phyloP scores from a whole-genome alignment of 2,329 filamentous ascomycete species.

The Aspergillus sp. region DNA sequence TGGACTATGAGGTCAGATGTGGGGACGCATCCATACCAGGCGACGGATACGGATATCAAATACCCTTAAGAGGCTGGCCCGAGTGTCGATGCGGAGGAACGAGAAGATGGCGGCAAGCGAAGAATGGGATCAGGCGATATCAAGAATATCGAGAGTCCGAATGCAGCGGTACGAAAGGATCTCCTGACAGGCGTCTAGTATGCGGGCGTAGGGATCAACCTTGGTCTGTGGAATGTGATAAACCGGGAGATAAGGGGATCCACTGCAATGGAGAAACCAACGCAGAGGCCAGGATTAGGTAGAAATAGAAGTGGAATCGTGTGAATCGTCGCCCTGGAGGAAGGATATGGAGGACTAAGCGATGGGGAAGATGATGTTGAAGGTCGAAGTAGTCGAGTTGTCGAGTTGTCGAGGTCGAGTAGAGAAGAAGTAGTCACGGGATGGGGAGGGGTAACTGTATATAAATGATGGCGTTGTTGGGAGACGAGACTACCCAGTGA shows the following conservation, averaged over 20 bases:
- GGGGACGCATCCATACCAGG: background rate
- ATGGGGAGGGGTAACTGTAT: slow-evolving; percentile 6
- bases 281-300: background rate
- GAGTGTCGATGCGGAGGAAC: background rate
- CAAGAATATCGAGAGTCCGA: too few relatives aligned
- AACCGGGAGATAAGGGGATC: background rate
- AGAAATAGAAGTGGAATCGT: slow-evolving; percentile 5
- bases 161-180: too few relatives aligned
- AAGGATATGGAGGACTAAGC: slow-evolving; percentile 1
- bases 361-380: slow-evolving; percentile 3
- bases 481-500: too few relatives aligned
- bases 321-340: background rate
- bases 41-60: background rate
- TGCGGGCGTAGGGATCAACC: too few relatives aligned
- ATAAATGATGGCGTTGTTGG: too few relatives aligned
- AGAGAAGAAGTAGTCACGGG: slow-evolving; percentile 1
- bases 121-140: background rate
- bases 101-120: background rate
- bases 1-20: background rate
- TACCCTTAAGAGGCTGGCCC: background rate
- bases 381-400: slow-evolving; percentile 1
- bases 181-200: too few relatives aligned
- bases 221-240: slow-evolving; percentile 3
- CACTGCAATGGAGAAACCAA: background rate
- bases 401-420: too few relatives aligned